Evolutionary conservation across 2,329 filamentous ascomycete species (phyloP), one percentile per base, ranked within the genome.

Genomic region (Gaeumannomyces tritici): DNA sequence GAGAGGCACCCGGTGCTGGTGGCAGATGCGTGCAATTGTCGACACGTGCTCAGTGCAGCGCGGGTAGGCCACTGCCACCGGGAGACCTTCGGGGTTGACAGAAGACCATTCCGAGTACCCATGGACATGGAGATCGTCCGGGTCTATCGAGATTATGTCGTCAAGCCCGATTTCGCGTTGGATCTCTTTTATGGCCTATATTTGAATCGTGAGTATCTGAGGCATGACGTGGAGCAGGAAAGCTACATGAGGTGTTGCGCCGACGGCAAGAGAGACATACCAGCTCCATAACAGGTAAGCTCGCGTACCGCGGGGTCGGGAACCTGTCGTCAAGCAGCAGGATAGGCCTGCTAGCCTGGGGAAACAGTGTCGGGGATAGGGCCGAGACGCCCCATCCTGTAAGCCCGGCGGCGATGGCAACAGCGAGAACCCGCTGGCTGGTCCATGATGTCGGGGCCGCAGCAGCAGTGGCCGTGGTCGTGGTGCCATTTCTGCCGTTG

Each of bases 1-100:
- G 77, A 96, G 89, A 1, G 93, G 93, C 62, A 96, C 84, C 21
- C 83, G 86, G 73, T 92, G 88, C 72, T 88, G 88, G 75, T 89
- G 81, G 75, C 92, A 96, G 62, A 93, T 80, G 66, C 87, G 79
- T 2, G 83, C 83, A 64, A 88, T 84, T 51, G 73, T 70, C 1
- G 84, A 80, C 27, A 88, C 85, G 64, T 88, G 79, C 63, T 81
- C 77, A 1, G 85, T 88, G 12, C 76, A 81, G 57, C 82, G 81
- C 3, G 85, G 85, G 67, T 88, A 88, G 1, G 82, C 84, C 42
- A 88, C 85, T 1, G 85, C 85, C 9, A 88, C 83, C 0, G 85
- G 85, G 18, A 87, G 76, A 2, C 75, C 76, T 29, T 86, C 82
- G 0, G 83, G 80, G 69, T 88, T 88, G 24, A 77, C 78, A 0